Base-by-base conservation (phyloP, 805 yeast species). In the Kregervanrija fluxuum region DNA sequence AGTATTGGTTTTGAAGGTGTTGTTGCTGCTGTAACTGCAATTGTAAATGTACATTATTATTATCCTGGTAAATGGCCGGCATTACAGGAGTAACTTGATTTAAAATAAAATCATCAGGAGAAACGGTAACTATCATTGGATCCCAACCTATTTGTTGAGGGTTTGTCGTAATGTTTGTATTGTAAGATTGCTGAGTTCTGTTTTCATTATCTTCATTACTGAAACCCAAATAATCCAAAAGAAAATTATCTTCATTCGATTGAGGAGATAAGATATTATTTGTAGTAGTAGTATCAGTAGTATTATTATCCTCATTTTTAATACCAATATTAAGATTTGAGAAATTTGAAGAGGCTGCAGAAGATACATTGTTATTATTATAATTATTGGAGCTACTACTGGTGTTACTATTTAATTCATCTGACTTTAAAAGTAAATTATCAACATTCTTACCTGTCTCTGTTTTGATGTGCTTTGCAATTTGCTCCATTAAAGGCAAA, bases 401-500 rank as follows among this genome's bases (percentile, higher is more conserved):
- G 33, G 35, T 32, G 34, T 31, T 43, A 10, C 36, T 36, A 22
- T 33, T 43, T 11, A 30, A 33, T 30, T 37, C 50, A 9, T 38
- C 46, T 3, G 43, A 30, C 35, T 47, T 47, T 5, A 47, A 22
- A 11, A 50, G n/a, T 1, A 47, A 35, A 10, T 39, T 40, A 33
- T 41, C 33, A 15, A 48, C 47, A 39, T 48, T 38, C 13, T 37
- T 28, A 5, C 48, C 49, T 9, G 51, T 34, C 9, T 50, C 42
- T 8, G 45, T 46, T 11, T 54, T 53, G 12, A 54, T 48, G 32
- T 56, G 55, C 11, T 44, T 41, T 13, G 64, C 48, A 35, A 85
- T 58, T 55, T 85, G 93, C 8, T 74, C 79, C 51, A 68, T 70
- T 4, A 85, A 57, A 2, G 78, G 68, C 30, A 60, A 54, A 2